These are phyloP conservation scores for Xylariaceae sp. DNA, from an alignment of 2,329 filamentous ascomycete species.

Conservation along the genomic window DNA sequence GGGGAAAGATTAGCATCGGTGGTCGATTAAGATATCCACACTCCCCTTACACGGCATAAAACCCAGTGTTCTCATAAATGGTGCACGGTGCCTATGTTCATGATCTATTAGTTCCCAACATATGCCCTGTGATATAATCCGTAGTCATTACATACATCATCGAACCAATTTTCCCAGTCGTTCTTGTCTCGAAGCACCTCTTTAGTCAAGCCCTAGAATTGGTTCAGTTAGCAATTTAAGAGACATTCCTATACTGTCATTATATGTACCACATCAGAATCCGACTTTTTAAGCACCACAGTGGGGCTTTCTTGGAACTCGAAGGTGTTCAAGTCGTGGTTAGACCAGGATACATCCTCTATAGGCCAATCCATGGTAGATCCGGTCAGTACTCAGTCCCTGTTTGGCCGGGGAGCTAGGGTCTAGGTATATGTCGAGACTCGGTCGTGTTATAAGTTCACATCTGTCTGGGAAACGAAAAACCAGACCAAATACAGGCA, in stretches of 20 bases:
- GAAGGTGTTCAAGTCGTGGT: conserved; percentile 9
- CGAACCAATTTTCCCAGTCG: conserved; percentile 17
- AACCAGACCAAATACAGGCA: no score
- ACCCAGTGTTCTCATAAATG: background rate
- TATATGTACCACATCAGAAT: conserved; percentile 2
- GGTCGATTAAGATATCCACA: background rate
- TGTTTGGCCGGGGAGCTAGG: no score
- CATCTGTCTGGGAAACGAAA: no score
- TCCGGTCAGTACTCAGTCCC: no score
- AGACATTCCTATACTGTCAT: background rate
- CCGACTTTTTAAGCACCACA: conserved; percentile 6
- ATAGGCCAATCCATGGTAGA: conserved; percentile 24
- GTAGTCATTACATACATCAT: conserved; percentile 3
- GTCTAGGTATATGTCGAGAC: no score
- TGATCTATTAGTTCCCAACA: background rate
- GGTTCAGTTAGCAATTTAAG: conserved; percentile 1
- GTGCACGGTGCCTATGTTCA: conserved; percentile 1
- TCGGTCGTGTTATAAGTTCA: no score
- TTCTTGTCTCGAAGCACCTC: conserved; percentile 3
- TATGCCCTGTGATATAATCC: background rate
- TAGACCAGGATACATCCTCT: conserved; percentile 11
- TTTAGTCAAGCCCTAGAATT: conserved; percentile 1
- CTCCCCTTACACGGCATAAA: conserved; percentile 9
- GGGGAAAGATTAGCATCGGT: background rate
- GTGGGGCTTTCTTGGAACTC: conserved; percentile 6